Percentiles rank a stretch among this genome's conserved stretches.
Conservation (phyloP, 2,329 filamentous ascomycete genomes). For the Cercospora sojina region DNA sequence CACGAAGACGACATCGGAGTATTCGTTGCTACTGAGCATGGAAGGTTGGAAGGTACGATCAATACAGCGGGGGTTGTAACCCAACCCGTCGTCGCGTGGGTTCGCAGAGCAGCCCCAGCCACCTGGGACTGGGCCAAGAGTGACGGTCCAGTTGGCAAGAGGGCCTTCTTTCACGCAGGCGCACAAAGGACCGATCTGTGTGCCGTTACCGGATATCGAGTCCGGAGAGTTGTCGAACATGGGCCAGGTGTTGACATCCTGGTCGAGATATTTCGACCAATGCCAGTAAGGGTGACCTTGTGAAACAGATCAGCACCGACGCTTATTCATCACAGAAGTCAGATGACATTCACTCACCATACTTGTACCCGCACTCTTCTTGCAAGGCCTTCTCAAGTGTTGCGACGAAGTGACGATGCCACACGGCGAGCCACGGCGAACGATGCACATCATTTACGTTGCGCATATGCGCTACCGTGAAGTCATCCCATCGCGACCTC, state of each 20-base stretch:
- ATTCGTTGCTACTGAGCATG: constrained; percentile 13
- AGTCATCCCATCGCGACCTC: constrained; percentile 26
- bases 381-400: constrained; percentile 37
- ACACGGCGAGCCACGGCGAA: constrained; percentile 19
- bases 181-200: constrained; percentile 35
- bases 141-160: constrained; percentile 45
- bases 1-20: constrained; percentile 18
- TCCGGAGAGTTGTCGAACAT: constrained; percentile 55
- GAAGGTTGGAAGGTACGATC: constrained; percentile 13
- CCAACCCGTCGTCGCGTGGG: constrained; percentile 18
- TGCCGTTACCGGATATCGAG: constrained; percentile 35
- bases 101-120: constrained; percentile 23
- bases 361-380: constrained; percentile 28
- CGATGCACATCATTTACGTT: constrained; percentile 17
- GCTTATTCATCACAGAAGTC: not conserved
- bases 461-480: constrained; percentile 20
- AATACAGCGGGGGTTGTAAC: constrained; percentile 23
- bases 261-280: constrained; percentile 48
- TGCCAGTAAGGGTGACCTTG: constrained; percentile 49
- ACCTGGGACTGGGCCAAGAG: constrained; percentile 22
- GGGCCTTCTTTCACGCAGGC: constrained; percentile 53
- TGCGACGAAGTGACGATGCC: constrained; percentile 23
- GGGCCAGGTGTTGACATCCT: constrained; percentile 42
- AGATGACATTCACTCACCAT: constrained; percentile 1
- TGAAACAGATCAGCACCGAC: not conserved